Evolutionary conservation across 768 basidiomycete genomes (phyloP).

Genomic region (Mycena sanguinolenta): DNA sequence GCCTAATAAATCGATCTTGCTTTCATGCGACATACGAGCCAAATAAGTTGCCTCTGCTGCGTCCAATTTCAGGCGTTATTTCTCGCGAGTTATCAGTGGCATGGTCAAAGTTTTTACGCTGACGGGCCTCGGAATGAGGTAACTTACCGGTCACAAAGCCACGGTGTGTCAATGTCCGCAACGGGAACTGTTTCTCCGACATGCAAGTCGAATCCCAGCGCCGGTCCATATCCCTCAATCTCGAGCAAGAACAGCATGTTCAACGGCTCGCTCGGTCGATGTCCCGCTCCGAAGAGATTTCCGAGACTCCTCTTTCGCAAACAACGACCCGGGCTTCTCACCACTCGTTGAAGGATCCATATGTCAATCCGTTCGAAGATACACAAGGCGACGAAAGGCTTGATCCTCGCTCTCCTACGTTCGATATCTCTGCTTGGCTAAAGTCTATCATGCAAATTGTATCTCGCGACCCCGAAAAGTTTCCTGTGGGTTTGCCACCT

Average conservation of each 20-base stretch:
- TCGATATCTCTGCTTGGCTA: conserved; percentile 51
- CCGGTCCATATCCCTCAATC: conserved; percentile 22
- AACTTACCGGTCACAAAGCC: too few species aligned
- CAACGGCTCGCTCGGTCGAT: conserved; percentile 23
- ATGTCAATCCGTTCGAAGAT: conserved; percentile 44
- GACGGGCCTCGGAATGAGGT: too few species aligned
- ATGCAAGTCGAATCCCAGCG: conserved; percentile 22
- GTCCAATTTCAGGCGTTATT: too few species aligned
- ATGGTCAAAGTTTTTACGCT: too few species aligned
- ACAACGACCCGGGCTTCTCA: conserved; percentile 11
- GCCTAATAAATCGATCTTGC: background rate
- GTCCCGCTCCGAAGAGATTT: background rate
- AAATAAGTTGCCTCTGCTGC: too few species aligned
- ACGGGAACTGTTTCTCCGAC: background rate
- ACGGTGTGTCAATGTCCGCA: background rate
- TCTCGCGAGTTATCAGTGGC: too few species aligned
- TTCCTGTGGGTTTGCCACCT: conserved; percentile 34
- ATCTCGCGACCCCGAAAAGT: conserved; percentile 42
- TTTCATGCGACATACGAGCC: too few species aligned
- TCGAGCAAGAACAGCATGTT: conserved; percentile 26
- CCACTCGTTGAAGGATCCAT: conserved; percentile 23
- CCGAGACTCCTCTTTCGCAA: background rate
- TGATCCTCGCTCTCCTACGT: conserved; percentile 51
- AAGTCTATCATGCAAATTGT: conserved; percentile 43
- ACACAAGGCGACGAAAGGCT: conserved; percentile 43